Base-by-base conservation (phyloP, 352 stramenopile species). In the Phytophthora ohioensis region DNA sequence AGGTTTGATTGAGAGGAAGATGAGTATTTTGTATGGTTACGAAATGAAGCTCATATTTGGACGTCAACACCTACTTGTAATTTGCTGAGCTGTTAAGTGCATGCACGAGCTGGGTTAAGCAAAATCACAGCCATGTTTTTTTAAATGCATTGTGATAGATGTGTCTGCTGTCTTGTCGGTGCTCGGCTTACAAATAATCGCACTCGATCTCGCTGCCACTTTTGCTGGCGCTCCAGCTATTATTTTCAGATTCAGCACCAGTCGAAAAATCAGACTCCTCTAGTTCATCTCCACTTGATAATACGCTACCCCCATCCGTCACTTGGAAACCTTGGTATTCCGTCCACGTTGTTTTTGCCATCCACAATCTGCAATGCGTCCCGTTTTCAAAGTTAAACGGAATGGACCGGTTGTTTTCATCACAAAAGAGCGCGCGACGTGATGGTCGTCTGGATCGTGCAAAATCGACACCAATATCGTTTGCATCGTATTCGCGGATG, bases 401-500 rank as follows among this genome's bases (percentile, higher is more conserved):
- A 32, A 51, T 57, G 4, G 15, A 0, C 12, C 45, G 4, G 13
- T n/a, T 46, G 10, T 7, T 12, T 53, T 1, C 17, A 53, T 36
- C 30, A 6, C 5, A 13, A 46, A 4, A 6, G 13, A 5, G 41
- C 7, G 15, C 5, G 5, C 27, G 30, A 5, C 48, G 48, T 5
- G 48, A 27, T 4, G 4, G 10, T 27, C 21, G 52, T 4, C 49
- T 9, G 7, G 34, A 13, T 5, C 21, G 27, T 3, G 10, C 38
- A 32, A 58, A 58, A 58, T 66, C 58, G 2, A 34, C 35, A 4
- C 47, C 58, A 35, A 58, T 9, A 13, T 66, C 58, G 2, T 3
- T 10, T 9, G 38, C 38, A 66, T 57, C 47, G 17, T 52, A 39
- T 1, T 60, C 47, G 11, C 60, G 60, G 35, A 67, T 60, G 7